Evolutionary conservation across 2,329 filamentous ascomycete species (phyloP).

Genomic region (Aspergillus arachidicola): DNA sequence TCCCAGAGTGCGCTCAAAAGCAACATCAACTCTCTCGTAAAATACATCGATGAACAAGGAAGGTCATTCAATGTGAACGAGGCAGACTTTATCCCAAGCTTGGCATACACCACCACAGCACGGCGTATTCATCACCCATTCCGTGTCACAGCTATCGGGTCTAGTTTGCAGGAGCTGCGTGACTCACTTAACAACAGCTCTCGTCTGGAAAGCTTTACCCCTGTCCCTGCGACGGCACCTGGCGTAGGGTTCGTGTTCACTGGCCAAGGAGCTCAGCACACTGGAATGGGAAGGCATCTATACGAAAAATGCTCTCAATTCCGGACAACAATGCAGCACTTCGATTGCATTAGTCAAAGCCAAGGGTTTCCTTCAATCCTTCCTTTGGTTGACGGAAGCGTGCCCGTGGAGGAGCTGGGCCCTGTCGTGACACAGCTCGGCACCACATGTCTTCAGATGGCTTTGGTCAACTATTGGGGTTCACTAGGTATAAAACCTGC

Average conservation of each 20-base stretch:
- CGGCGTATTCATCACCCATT: slow-evolving; percentile 48
- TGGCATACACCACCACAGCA: slow-evolving; percentile 72
- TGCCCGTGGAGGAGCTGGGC: slow-evolving; percentile 32
- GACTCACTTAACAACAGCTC: slow-evolving; percentile 15
- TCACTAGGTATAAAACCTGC: slow-evolving; percentile 41
- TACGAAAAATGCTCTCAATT: slow-evolving; percentile 34
- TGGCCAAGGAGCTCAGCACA: slow-evolving; percentile 42
- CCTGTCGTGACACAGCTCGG: slow-evolving; percentile 31
- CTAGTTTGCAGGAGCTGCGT: background rate
- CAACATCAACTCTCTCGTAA: slow-evolving; percentile 60
- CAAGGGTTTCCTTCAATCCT: slow-evolving; percentile 43
- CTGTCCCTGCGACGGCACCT: slow-evolving; percentile 24
- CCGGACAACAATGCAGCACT: slow-evolving; percentile 32
- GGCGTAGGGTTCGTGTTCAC: slow-evolving; percentile 32
- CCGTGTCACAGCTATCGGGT: slow-evolving; percentile 24
- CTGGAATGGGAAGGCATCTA: slow-evolving; percentile 39
- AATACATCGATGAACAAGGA: slow-evolving; percentile 53
- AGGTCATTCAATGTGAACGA: slow-evolving; percentile 35
- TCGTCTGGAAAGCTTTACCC: slow-evolving; percentile 21
- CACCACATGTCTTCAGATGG: slow-evolving; percentile 46
- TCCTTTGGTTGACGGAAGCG: slow-evolving; percentile 36
- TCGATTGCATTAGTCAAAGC: slow-evolving; percentile 35
- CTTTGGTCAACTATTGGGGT: slow-evolving; percentile 41
- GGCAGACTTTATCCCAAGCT: slow-evolving; percentile 36
- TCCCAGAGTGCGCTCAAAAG: slow-evolving; percentile 45